Evolutionary conservation across 257 asterid species (phyloP).

Genomic region (Lantana camara): DNA sequence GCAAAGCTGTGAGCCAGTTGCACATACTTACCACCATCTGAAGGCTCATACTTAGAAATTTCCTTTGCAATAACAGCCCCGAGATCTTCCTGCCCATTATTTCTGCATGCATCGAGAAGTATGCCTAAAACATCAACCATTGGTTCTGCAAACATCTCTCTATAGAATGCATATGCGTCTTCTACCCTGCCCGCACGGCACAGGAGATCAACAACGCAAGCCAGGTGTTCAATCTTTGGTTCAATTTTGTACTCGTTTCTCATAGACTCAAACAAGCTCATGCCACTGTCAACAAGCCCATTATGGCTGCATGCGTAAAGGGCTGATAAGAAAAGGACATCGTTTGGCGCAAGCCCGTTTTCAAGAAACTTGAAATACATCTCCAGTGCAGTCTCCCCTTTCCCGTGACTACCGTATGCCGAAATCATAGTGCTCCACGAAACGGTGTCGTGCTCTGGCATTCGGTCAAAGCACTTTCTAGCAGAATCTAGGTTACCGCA

Average conservation of each 20-base stretch:
- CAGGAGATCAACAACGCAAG: slow-evolving; percentile 80
- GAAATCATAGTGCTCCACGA: slow-evolving; percentile 80
- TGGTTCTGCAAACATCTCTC: slow-evolving; percentile 57
- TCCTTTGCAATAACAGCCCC: slow-evolving; percentile 56
- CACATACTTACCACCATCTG: slow-evolving; percentile 78
- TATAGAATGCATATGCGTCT: slow-evolving; percentile 65
- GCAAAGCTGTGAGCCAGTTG: slow-evolving; percentile 85
- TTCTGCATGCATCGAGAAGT: slow-evolving; percentile 71
- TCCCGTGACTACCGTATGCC: slow-evolving; percentile 82
- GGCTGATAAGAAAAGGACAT: slow-evolving; percentile 61
- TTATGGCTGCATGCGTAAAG: slow-evolving; percentile 80
- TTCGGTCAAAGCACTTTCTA: slow-evolving; percentile 64
- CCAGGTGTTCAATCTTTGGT: slow-evolving; percentile 75
- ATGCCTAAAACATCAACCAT: slow-evolving; percentile 68
- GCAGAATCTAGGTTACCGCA: slow-evolving; percentile 73
- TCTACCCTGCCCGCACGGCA: slow-evolving; percentile 81
- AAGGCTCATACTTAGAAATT: slow-evolving; percentile 47
- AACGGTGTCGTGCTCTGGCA: slow-evolving; percentile 57
- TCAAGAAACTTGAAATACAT: slow-evolving; percentile 52
- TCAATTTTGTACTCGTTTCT: slow-evolving; percentile 49
- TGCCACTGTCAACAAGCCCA: slow-evolving; percentile 71
- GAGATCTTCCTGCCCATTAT: slow-evolving; percentile 44
- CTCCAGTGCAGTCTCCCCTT: slow-evolving; percentile 66
- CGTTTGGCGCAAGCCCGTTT: slow-evolving; percentile 59
- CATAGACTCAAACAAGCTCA: slow-evolving; percentile 72